Percentiles rank a stretch among this genome's conserved stretches.
Evolutionary conservation across 140 eudicot species (phyloP).

Genomic region (Stevia rebaudiana): DNA sequence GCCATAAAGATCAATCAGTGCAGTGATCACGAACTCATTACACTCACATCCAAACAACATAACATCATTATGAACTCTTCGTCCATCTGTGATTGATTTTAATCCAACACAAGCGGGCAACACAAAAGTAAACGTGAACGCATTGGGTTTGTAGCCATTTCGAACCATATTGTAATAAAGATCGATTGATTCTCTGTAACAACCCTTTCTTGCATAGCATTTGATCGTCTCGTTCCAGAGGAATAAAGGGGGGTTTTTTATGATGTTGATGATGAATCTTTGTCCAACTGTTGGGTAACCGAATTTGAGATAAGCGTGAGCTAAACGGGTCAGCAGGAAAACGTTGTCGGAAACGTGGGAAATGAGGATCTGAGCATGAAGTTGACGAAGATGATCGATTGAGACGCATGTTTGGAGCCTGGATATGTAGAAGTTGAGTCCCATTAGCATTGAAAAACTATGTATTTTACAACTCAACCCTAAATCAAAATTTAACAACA

Average conservation of each 20-base stretch:
- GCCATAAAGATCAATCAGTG: conserved; percentile 32
- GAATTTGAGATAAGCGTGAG: conserved; percentile 29
- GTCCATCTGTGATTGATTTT: conserved; percentile 18
- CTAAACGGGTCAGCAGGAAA: conserved; percentile 30
- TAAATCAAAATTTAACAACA: too few relatives aligned
- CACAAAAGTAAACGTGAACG: conserved; percentile 31
- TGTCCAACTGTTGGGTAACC: conserved; percentile 10
- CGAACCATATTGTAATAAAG: conserved; percentile 22
- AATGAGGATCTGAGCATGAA: conserved; percentile 33
- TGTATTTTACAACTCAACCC: too few relatives aligned
- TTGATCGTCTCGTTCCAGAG: conserved; percentile 30
- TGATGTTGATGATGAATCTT: background rate
- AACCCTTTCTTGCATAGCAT: conserved; percentile 10
- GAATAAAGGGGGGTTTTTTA: conserved; percentile 29
- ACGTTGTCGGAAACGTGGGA: conserved; percentile 8
- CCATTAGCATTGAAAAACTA: conserved; percentile 13
- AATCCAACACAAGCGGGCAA: conserved; percentile 28
- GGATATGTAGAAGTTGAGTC: conserved; percentile 27
- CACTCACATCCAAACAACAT: conserved; percentile 18
- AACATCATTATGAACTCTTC: conserved; percentile 20
- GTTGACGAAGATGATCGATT: conserved; percentile 21
- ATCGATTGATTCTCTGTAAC: conserved; percentile 21
- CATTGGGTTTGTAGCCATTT: conserved; percentile 21
- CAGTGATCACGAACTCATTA: conserved; percentile 29
- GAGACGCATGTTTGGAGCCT: conserved; percentile 17